A percentile compares a stretch with the other conserved stretches of the same genome.
Evolutionary conservation across 768 basidiomycete genomes (phyloP).

Genomic region (Auriscalpium microsporum): DNA sequence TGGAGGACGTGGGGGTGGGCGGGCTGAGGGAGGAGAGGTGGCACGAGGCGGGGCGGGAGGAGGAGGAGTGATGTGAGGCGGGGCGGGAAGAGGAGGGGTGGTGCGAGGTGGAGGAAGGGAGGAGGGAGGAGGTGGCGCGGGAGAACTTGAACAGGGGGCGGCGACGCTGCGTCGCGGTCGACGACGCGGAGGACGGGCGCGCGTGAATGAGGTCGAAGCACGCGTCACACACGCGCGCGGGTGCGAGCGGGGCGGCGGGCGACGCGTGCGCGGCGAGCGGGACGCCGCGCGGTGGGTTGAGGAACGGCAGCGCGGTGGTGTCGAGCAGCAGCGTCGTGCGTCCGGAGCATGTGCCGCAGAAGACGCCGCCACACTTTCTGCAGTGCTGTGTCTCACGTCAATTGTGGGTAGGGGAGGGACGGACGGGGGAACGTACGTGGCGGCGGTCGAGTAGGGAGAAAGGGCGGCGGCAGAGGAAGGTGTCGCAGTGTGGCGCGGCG

Average conservation of each 20-base stretch:
- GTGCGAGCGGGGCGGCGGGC: conserved; percentile 46
- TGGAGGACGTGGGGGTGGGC: conserved; percentile 4
- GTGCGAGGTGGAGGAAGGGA: too few relatives aligned
- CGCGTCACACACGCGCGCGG: conserved; percentile 66
- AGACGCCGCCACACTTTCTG: conserved; percentile 77
- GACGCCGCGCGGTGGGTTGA: conserved; percentile 60
- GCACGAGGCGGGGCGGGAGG: conserved; percentile 8
- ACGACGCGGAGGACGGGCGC: conserved; percentile 30
- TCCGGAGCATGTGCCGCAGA: conserved; percentile 55
- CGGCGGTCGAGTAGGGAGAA: conserved; percentile 68
- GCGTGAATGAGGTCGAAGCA: conserved; percentile 73
- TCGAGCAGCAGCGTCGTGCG: conserved; percentile 60
- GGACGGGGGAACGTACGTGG: conserved; percentile 50
- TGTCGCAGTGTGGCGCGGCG: conserved; percentile 58
- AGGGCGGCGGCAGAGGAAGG: conserved; percentile 54
- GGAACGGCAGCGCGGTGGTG: conserved; percentile 59
- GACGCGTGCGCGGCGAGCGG: conserved; percentile 50
- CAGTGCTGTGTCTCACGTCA: conserved; percentile 85
- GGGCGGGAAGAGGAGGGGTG: conserved; percentile 14
- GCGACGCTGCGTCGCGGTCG: conserved; percentile 40
- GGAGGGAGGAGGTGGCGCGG: background rate
- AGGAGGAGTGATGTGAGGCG: conserved; percentile 19
- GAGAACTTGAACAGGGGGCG: conserved; percentile 26
- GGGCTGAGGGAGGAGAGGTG: conserved; percentile 12
- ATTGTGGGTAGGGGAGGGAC: conserved; percentile 45